Evolutionary conservation across 164 flowering plant species (phyloP).

Genomic region (Houttuynia cordata): DNA sequence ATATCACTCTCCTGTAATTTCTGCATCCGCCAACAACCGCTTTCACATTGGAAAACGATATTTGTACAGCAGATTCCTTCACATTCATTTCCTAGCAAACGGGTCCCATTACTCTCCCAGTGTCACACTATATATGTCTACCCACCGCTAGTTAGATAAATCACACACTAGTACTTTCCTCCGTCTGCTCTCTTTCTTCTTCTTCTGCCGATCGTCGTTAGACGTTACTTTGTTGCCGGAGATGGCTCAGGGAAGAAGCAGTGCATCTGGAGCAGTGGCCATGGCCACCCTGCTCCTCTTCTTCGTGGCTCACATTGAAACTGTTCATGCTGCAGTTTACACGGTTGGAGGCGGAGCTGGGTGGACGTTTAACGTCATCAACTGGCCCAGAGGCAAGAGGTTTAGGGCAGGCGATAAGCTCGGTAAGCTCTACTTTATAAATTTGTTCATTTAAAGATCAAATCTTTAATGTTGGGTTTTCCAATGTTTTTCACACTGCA

Average conservation of each 20-base stretch:
- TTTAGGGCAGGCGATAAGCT: constrained; percentile 41
- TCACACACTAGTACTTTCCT: background rate
- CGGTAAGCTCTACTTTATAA: constrained; percentile 11
- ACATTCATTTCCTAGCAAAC: background rate
- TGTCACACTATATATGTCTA: background rate
- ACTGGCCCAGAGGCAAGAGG: constrained; percentile 38
- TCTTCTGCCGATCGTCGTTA: background rate
- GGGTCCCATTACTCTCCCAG: background rate
- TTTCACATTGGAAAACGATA: no score
- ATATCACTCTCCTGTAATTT: background rate
- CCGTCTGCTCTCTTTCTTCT: background rate
- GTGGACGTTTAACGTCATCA: constrained; percentile 29
- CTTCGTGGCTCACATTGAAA: constrained; percentile 12
- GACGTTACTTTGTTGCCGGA: background rate
- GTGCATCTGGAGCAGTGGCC: constrained; percentile 18
- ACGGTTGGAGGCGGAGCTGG: constrained; percentile 27
- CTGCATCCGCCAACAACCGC: background rate
- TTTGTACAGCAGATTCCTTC: no score
- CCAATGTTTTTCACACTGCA: no score
- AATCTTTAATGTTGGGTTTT: no score
- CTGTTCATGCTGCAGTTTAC: constrained; percentile 21
- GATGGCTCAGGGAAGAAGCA: constrained; percentile 38
- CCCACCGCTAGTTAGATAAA: background rate
- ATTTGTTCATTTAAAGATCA: no score
- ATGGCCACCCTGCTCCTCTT: constrained; percentile 4